phyloP scores from a whole-genome alignment of 2,329 filamentous ascomycete species.

The Diplodia scrobiculata region DNA sequence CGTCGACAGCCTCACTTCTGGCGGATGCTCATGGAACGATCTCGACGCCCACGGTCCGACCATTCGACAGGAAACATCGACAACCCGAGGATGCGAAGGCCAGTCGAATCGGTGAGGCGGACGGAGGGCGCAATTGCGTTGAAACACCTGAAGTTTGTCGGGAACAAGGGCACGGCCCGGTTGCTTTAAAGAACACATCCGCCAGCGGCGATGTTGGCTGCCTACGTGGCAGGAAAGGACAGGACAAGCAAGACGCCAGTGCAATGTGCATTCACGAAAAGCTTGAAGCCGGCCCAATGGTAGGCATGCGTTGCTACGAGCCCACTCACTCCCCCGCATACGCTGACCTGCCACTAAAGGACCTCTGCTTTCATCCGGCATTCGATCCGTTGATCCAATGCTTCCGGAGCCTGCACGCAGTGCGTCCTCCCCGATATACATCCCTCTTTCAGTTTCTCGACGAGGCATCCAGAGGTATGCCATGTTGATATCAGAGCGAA shows the following conservation, averaged over 20 bases:
- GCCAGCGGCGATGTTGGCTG: background rate
- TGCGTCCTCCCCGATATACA: background rate
- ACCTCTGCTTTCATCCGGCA: too few species aligned
- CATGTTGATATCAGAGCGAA: background rate
- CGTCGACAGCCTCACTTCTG: background rate
- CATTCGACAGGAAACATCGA: background rate
- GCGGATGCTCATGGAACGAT: background rate
- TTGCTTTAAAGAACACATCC: background rate
- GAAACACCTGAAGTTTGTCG: background rate
- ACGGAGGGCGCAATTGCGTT: background rate
- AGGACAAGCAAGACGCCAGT: background rate
- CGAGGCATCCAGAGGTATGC: background rate
- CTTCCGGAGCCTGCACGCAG: background rate
- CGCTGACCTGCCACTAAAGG: background rate
- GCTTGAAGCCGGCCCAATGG: background rate
- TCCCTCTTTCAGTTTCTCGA: too few species aligned
- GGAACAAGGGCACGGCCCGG: background rate
- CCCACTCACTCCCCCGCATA: background rate
- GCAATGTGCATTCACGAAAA: background rate
- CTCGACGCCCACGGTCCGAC: background rate
- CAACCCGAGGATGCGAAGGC: background rate
- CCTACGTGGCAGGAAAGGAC: background rate
- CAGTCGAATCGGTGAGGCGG: background rate
- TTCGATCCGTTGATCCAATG: background rate
- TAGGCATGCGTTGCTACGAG: background rate